A percentile compares a stretch with the other conserved stretches of the same genome.
phyloP scores from a whole-genome alignment of 2,329 filamentous ascomycete species.

The Dactylella cylindrospora region DNA sequence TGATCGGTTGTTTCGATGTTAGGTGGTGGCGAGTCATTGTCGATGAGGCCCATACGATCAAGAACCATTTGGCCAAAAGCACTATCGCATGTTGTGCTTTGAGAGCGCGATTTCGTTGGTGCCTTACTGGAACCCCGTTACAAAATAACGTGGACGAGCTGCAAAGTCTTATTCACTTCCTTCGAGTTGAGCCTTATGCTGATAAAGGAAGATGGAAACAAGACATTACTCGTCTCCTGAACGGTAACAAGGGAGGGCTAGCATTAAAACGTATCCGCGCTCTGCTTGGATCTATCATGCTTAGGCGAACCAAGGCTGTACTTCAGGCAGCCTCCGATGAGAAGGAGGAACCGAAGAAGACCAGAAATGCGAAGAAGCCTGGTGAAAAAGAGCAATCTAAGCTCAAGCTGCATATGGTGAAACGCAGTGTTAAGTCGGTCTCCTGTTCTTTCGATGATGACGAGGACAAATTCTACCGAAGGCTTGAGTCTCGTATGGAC shows the following conservation, averaged over 20 bases:
- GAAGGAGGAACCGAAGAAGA: constrained; percentile 55
- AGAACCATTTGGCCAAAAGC: constrained; percentile 93
- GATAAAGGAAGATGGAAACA: constrained; percentile 85
- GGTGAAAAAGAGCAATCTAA: constrained; percentile 55
- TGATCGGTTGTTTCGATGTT: constrained; percentile 79
- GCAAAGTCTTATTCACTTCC: constrained; percentile 87
- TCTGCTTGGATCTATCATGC: constrained; percentile 92
- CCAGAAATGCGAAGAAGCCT: constrained; percentile 57
- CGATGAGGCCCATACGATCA: constrained; percentile 97
- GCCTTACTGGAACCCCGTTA: constrained; percentile 92
- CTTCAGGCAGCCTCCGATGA: constrained; percentile 71
- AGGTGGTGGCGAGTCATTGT: constrained; percentile 95
- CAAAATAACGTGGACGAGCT: constrained; percentile 97
- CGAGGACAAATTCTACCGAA: constrained; percentile 82
- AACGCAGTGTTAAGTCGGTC: constrained; percentile 81
- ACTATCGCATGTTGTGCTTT: constrained; percentile 89
- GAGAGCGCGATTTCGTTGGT: constrained; percentile 87
- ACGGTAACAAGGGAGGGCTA: constrained; percentile 82
- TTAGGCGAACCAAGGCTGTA: constrained; percentile 97
- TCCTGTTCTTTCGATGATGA: constrained; percentile 74
- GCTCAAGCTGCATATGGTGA: constrained; percentile 76
- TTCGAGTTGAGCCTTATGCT: constrained; percentile 88
- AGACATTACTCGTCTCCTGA: constrained; percentile 85
- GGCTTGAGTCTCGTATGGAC: constrained; percentile 80
- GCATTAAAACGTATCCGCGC: constrained; percentile 84